Evolutionary conservation across 768 basidiomycete species (phyloP).

Genomic region (Suillus ampliporus): DNA sequence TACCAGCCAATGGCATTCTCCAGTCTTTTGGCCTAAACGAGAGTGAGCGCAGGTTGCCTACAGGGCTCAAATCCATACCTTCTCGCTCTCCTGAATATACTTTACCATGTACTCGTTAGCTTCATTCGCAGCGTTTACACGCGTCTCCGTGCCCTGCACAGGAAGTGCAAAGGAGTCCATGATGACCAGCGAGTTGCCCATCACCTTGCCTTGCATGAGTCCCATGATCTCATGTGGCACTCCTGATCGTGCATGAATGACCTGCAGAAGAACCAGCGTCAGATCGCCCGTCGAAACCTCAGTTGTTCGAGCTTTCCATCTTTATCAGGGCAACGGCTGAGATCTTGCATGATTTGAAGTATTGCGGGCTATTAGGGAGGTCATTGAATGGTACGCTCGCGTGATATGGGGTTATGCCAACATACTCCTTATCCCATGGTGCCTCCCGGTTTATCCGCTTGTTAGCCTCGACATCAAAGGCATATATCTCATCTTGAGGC

Average conservation of each 20-base stretch:
- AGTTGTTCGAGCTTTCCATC: slow-evolving; percentile 62
- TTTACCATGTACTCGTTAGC: slow-evolving; percentile 99
- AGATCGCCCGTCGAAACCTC: slow-evolving; percentile 6
- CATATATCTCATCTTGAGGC: slow-evolving; percentile 81
- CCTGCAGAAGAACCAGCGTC: slow-evolving; percentile 54
- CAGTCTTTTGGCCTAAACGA: slow-evolving; percentile 71
- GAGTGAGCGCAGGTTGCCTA: background rate
- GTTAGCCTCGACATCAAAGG: slow-evolving; percentile 73
- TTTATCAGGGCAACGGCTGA: slow-evolving; percentile 95
- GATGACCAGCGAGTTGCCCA: slow-evolving; percentile 78
- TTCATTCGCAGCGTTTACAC: slow-evolving; percentile 94
- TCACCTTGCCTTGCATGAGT: slow-evolving; percentile 96
- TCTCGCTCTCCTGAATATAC: slow-evolving; percentile 81
- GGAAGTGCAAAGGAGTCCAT: slow-evolving; percentile 98
- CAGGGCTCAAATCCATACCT: slow-evolving; percentile 48
- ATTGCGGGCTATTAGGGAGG: slow-evolving; percentile 60
- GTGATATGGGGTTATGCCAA: slow-evolving; percentile 21
- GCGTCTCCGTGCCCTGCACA: slow-evolving; percentile 97
- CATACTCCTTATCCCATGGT: slow-evolving; percentile 90
- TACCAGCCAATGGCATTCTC: slow-evolving; percentile 98
- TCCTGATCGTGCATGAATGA: slow-evolving; percentile 97
- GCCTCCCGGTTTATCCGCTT: slow-evolving; percentile 65
- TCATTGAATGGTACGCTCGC: background rate
- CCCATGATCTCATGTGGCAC: slow-evolving; percentile 99
- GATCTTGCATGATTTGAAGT: slow-evolving; percentile 92